Base-by-base conservation (phyloP, 306 rosid species). In the Castanea crenata region DNA sequence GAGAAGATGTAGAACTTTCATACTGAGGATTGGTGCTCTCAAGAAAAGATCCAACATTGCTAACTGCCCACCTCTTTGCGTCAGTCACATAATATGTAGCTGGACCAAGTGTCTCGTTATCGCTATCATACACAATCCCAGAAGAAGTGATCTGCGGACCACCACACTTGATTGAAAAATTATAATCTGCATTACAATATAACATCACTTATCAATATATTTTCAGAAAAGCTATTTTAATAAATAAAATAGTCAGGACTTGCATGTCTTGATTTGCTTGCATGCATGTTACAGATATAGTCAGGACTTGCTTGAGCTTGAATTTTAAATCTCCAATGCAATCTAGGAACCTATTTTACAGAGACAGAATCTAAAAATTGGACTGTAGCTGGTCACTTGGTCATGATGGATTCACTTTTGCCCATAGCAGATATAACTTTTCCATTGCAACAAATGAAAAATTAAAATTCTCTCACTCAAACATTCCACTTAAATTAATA, bases 111-210 rank as follows among this genome's bases (percentile, higher is more conserved):
- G 88, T 70, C 23, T 63, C 89, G 55, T 89, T 81, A 0, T 94
- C 97, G 15, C 4, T 77, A 49, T 88, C 89, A 79, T 78, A 90
- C 44, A 14, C 77, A 61, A 51, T 77, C 46, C 89, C 89, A 7
- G 86, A 5, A 9, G 91, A 56, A 3, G 25, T 89, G 27, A 86
- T 51, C 82, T 64, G 74, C 32, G 85, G 85, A 72, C 97, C 97
- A 1, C 92, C 98, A 14, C 92, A 89, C 55, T 94, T 94, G 55
- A 94, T 87, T 14, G 88, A 85, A 52, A 94, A 92, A 76, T 87
- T 20, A 79, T 3, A 90, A 86, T 89, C 97, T 94, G 90, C 81
- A 80, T 51, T 72, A 16, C 71, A 34, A 31, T 58, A 79, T 15
- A n/a, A 35, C 2, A 35, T 5, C 1, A 19, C 52, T 1, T 19